phyloP scores from a whole-genome alignment of 78 protist species.

The Bodo saltans region DNA sequence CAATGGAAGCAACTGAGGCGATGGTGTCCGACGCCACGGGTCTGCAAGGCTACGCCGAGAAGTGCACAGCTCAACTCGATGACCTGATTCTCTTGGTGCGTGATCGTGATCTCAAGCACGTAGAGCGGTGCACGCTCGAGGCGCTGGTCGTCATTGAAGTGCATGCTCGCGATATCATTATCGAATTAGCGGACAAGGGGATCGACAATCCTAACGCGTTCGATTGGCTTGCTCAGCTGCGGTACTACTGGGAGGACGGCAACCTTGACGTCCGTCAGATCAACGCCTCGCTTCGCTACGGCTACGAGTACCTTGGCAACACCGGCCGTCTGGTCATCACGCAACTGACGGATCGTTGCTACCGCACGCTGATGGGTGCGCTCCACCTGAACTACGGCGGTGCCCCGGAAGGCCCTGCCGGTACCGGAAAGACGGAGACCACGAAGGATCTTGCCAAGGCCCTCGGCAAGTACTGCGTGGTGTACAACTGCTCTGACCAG shows the following conservation, averaged over 20 bases:
- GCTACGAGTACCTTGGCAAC: conserved; percentile 89
- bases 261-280: conserved; percentile 40
- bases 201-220: conserved; percentile 39
- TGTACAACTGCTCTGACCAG: conserved; percentile 78
- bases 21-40: conserved; percentile 34
- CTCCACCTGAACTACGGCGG: conserved; percentile 79
- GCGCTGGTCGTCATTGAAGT: conserved; percentile 74
- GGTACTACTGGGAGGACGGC: conserved; percentile 66
- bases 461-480: conserved; percentile 75
- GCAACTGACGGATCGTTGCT: conserved; percentile 81
- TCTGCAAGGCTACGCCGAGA: not conserved
- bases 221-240: conserved; percentile 80
- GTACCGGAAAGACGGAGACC: conserved; percentile 85
- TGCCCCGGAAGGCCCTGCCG: conserved; percentile 89
- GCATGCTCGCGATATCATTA: conserved; percentile 69
- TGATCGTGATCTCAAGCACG: conserved; percentile 26
- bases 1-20: conserved; percentile 57
- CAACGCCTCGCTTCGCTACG: conserved; percentile 52
- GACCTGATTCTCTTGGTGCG: conserved; percentile 46
- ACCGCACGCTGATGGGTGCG: conserved; percentile 83
- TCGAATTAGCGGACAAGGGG: conserved; percentile 23
- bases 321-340: conserved; percentile 73
- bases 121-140: conserved; percentile 43
- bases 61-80: conserved; percentile 26
- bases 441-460: conserved; percentile 79